phyloP scores from a whole-genome alignment of 2,329 filamentous ascomycete genomes.

The Aspergillus brasiliensis region DNA sequence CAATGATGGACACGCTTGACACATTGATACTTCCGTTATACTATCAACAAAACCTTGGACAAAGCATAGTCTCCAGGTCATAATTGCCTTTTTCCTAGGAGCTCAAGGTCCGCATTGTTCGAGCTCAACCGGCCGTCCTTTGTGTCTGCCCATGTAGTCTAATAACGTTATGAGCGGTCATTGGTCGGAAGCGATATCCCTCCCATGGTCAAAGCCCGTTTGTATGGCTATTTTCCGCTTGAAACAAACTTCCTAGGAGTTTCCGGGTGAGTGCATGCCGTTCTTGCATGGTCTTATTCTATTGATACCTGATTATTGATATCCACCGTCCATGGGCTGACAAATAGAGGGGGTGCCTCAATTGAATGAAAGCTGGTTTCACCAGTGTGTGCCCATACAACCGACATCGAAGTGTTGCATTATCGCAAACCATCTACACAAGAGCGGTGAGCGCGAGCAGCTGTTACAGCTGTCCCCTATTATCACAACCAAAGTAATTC shows the following conservation, averaged over 20 bases:
- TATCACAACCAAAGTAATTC: background rate
- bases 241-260: background rate
- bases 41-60: background rate
- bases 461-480: background rate
- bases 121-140: background rate
- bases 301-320: background rate
- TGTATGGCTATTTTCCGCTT: background rate
- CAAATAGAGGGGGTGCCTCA: background rate
- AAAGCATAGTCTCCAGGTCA: background rate
- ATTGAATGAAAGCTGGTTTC: background rate
- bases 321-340: background rate
- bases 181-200: background rate
- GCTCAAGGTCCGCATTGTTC: background rate
- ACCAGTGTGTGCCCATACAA: background rate
- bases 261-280: background rate
- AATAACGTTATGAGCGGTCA: no score
- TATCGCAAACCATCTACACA: background rate
- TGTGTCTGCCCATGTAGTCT: background rate
- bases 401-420: background rate
- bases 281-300: background rate
- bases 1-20: background rate
- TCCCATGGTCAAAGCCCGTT: background rate
- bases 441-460: background rate
- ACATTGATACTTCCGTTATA: background rate
- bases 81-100: background rate